phyloP scores from a whole-genome alignment of 2,329 filamentous ascomycete species.

The Colletotrichum eremochloae region DNA sequence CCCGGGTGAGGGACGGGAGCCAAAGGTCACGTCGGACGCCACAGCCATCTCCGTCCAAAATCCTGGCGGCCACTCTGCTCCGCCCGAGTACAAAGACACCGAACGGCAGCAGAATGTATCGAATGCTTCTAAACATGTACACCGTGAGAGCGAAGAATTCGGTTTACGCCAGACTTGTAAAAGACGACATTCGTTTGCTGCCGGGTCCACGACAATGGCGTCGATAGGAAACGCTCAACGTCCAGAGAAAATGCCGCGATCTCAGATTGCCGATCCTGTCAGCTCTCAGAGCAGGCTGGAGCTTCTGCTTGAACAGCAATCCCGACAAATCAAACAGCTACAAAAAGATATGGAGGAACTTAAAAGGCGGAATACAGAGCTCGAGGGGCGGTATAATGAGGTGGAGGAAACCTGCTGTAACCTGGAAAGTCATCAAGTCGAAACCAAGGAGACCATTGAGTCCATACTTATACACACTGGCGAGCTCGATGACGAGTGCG shows the following conservation, averaged over 20 bases:
- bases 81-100: constrained; percentile 4
- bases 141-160: background rate
- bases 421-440: constrained; percentile 8
- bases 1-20: background rate
- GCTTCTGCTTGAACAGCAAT: constrained; percentile 13
- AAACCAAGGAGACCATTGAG: constrained; percentile 15
- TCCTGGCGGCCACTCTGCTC: background rate
- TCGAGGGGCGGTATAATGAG: constrained; percentile 8
- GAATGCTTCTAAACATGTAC: background rate
- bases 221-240: background rate
- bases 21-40: background rate
- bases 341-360: constrained; percentile 15
- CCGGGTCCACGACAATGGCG: background rate
- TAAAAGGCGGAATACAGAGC: constrained; percentile 10
- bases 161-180: background rate
- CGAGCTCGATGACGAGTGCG: constrained; percentile 26
- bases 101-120: background rate
- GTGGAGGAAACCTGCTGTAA: constrained; percentile 13
- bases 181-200: background rate
- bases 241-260: background rate
- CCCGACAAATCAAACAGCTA: constrained; percentile 6
- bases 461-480: constrained; percentile 14
- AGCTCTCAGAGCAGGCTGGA: background rate
- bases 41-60: background rate
- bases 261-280: background rate